Percentiles rank a stretch among this genome's conserved stretches.
phyloP scores from a whole-genome alignment of 1,284 basidiomycete species.

The Laetiporus sulphureus region DNA sequence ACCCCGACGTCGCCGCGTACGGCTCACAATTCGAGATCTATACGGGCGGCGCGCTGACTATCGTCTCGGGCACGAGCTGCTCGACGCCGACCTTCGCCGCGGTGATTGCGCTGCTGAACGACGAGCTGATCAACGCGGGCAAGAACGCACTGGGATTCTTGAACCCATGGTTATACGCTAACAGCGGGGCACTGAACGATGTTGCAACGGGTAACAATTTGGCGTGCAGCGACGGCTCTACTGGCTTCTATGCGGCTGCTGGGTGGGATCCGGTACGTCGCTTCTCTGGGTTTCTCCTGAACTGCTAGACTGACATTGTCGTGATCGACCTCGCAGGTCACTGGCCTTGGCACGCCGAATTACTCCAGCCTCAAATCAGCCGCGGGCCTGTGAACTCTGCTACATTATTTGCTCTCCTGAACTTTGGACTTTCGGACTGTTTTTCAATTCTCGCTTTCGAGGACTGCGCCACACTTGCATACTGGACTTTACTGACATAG shows the following conservation, averaged over 20 bases:
- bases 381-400: conserved; percentile 1
- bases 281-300: too few relatives aligned
- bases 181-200: conserved; percentile 31
- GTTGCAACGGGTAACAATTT: conserved; percentile 27
- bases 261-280: conserved; percentile 32
- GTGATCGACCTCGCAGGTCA: conserved; percentile 27
- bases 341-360: conserved; percentile 26
- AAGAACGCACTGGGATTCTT: conserved; percentile 37
- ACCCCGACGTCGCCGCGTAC: conserved; percentile 24
- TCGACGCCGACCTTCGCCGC: conserved; percentile 44
- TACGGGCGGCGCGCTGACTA: conserved; percentile 24
- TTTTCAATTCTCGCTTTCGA: neutral
- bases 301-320: too few relatives aligned
- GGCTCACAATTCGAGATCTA: conserved; percentile 21
- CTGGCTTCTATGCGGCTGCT: conserved; percentile 26
- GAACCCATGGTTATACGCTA: conserved; percentile 36
- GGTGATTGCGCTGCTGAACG: conserved; percentile 49
- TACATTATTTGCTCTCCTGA: neutral
- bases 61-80: conserved; percentile 41
- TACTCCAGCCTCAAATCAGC: conserved; percentile 12
- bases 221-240: conserved; percentile 26
- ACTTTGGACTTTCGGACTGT: neutral
- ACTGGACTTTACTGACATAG: too few relatives aligned
- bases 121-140: conserved; percentile 33
- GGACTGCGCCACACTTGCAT: neutral